phyloP scores from a whole-genome alignment of 1,284 basidiomycete genomes.

The Bondarzewia mesenterica region DNA sequence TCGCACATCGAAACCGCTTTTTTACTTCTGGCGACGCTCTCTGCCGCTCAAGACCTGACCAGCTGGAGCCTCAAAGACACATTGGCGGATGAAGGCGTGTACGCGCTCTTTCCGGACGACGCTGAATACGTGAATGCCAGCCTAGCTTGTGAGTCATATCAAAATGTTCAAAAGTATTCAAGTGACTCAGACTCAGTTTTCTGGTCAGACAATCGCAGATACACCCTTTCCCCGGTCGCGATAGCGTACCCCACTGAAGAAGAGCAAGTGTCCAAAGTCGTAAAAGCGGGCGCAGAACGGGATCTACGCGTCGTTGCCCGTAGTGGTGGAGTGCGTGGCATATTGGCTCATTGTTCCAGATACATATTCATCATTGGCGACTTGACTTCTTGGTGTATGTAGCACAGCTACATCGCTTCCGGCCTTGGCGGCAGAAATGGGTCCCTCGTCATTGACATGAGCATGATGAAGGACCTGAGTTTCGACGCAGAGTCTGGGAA shows the following conservation, averaged over 20 bases:
- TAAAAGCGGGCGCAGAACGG: neutral
- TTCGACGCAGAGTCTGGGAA: neutral
- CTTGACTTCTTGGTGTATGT: too few species aligned
- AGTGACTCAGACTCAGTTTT: neutral
- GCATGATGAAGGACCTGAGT: neutral
- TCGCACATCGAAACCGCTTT: too few species aligned
- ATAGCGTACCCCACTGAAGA: neutral
- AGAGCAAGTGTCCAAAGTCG: neutral
- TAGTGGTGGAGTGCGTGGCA: too few species aligned
- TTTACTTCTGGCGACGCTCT: constrained; percentile 6
- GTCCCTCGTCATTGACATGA: neutral
- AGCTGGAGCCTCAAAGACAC: neutral
- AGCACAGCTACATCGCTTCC: neutral
- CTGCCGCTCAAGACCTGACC: neutral
- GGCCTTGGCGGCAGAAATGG: neutral
- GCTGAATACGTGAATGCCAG: neutral
- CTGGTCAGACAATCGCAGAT: neutral
- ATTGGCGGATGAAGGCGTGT: neutral
- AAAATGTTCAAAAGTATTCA: neutral
- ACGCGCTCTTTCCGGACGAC: neutral
- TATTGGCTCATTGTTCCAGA: too few species aligned
- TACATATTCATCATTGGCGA: too few species aligned
- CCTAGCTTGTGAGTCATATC: neutral
- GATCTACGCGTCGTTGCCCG: neutral
- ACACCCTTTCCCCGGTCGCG: neutral